A percentile compares a stretch with the other conserved stretches of the same genome.
phyloP scores from a whole-genome alignment of 2,329 filamentous ascomycete species.

The Pyricularia pennisetigena region DNA sequence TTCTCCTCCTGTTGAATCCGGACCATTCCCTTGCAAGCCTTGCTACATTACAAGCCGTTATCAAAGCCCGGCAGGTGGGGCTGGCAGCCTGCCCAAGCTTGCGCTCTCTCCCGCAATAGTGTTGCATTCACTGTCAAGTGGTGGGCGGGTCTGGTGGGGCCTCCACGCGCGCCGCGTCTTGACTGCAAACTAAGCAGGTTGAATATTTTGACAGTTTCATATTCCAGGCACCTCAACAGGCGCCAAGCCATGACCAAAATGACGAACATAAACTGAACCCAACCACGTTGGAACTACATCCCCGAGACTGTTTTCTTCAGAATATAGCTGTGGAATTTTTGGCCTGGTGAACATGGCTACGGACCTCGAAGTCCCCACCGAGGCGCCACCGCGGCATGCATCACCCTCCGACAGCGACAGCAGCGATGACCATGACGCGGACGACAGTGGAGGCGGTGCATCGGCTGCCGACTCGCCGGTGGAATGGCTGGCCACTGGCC shows the following conservation, averaged over 20 bases:
- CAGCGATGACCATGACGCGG: slow-evolving; percentile 16
- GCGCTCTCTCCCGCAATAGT: background rate
- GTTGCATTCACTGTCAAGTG: background rate
- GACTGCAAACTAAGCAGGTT: background rate
- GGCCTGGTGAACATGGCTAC: slow-evolving; percentile 1
- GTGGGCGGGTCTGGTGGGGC: background rate
- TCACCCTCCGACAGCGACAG: slow-evolving; percentile 26
- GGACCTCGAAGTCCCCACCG: background rate
- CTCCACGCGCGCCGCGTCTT: background rate
- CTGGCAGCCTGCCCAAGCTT: background rate
- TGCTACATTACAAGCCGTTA: too few relatives aligned
- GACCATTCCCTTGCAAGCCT: too few relatives aligned
- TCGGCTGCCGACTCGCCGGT: slow-evolving; percentile 21
- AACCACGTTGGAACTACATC: background rate
- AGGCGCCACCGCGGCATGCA: slow-evolving; percentile 19
- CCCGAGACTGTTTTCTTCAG: background rate
- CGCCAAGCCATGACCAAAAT: background rate
- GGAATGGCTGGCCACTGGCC: slow-evolving; percentile 64
- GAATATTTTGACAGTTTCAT: background rate
- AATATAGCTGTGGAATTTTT: background rate
- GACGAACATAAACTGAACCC: background rate
- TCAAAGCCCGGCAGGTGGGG: background rate
- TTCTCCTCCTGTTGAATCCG: background rate
- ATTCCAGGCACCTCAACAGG: background rate
- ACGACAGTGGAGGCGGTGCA: background rate